Evolutionary conservation across 2,329 filamentous ascomycete genomes (phyloP).

Genomic region (Aspergillus sp.): DNA sequence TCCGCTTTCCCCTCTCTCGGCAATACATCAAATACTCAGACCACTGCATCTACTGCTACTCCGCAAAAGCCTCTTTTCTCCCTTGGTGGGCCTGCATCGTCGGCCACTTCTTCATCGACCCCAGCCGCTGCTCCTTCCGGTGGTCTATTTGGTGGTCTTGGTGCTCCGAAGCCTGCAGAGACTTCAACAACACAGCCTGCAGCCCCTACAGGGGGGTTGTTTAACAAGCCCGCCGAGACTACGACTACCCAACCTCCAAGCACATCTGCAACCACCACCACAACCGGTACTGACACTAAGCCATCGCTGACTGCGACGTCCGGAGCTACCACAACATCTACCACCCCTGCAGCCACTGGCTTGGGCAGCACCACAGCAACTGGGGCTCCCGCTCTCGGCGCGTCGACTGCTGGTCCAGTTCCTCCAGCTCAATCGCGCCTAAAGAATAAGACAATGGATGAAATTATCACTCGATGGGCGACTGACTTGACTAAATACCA

Average conservation of each 20-base stretch:
- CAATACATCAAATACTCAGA: constrained; percentile 18
- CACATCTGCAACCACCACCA: constrained; percentile 19
- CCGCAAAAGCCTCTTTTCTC: constrained; percentile 38
- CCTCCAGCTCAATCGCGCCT: constrained; percentile 81
- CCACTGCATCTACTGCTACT: constrained; percentile 30
- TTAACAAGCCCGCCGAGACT: constrained; percentile 27
- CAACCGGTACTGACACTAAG: constrained; percentile 23
- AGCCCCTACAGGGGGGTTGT: constrained; percentile 19
- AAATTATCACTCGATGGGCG: constrained; percentile 96
- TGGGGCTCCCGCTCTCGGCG: constrained; percentile 51
- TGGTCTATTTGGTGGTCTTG: constrained; percentile 30
- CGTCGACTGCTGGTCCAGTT: constrained; percentile 76
- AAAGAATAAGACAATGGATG: constrained; percentile 99
- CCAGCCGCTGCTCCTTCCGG: constrained; percentile 30
- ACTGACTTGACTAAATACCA: constrained; percentile 94
- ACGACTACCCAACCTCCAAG: constrained; percentile 24
- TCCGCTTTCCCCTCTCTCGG: constrained; percentile 27
- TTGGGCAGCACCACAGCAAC: constrained; percentile 32
- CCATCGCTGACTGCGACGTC: constrained; percentile 29
- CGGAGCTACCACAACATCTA: constrained; percentile 31
- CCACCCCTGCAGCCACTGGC: constrained; percentile 29
- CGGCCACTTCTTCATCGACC: constrained; percentile 31
- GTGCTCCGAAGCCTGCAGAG: constrained; percentile 30
- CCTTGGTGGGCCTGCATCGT: constrained; percentile 30
- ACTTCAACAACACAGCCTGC: constrained; percentile 27